Percentiles rank a stretch among this genome's conserved stretches.
Conservation (phyloP, 768 basidiomycete species). For the Russula sp. region DNA sequence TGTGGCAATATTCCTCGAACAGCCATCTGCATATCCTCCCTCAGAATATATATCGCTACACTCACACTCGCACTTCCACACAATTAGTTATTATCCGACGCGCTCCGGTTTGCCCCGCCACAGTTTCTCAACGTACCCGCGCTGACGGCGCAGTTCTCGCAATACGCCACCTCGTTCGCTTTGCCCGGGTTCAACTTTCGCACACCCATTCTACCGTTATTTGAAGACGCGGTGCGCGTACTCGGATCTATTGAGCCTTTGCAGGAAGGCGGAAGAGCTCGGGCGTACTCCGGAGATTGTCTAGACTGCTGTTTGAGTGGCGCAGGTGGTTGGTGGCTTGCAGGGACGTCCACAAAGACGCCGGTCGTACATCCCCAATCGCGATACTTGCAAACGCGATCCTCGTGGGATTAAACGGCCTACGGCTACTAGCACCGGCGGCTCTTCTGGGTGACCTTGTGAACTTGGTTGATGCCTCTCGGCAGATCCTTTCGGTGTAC, state of each 20-base stretch:
- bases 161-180: slow-evolving; percentile 59
- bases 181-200: slow-evolving; percentile 90
- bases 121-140: slow-evolving; percentile 52
- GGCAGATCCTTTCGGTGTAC: slow-evolving; percentile 42
- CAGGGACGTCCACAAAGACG: slow-evolving; percentile 57
- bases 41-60: slow-evolving; percentile 38
- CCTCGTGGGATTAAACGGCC: slow-evolving; percentile 68
- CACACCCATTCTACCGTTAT: slow-evolving; percentile 61
- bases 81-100: slow-evolving; percentile 63
- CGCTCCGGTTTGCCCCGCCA: slow-evolving; percentile 63
- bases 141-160: slow-evolving; percentile 76
- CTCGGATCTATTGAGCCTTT: slow-evolving; percentile 54
- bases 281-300: slow-evolving; percentile 12
- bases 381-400: slow-evolving; percentile 63
- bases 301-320: slow-evolving; percentile 28
- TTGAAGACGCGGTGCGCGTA: slow-evolving; percentile 58
- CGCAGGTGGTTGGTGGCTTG: slow-evolving; percentile 23
- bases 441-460: slow-evolving; percentile 50
- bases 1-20: slow-evolving; percentile 72
- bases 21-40: slow-evolving; percentile 39
- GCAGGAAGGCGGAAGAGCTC: slow-evolving; percentile 37
- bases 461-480: slow-evolving; percentile 48
- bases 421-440: slow-evolving; percentile 76
- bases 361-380: slow-evolving; percentile 73
- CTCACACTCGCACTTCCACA: too few relatives aligned